A percentile compares a stretch with the other conserved stretches of the same genome.
Evolutionary conservation across 768 basidiomycete species (phyloP).

Genomic region (Trametes cinnabarina): DNA sequence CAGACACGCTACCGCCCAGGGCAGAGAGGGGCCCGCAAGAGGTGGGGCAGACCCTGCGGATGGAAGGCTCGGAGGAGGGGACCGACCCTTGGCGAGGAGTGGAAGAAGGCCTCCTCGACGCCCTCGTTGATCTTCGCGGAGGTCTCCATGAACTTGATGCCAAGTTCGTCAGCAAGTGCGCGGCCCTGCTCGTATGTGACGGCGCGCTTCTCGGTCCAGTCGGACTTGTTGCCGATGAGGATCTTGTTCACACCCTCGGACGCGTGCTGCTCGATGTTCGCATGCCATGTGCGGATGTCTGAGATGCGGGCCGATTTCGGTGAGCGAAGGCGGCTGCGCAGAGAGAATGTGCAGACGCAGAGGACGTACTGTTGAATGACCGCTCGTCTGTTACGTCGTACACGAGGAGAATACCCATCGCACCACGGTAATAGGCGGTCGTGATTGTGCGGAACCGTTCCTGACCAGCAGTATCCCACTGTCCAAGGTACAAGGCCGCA

Average conservation of each 20-base stretch:
- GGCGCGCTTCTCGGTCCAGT: constrained; percentile 94
- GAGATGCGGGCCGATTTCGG: not conserved
- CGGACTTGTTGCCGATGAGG: constrained; percentile 97
- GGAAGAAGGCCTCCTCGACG: constrained; percentile 98
- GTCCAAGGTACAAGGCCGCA: not conserved
- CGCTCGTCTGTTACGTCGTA: constrained; percentile 96
- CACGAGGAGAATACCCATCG: constrained; percentile 98
- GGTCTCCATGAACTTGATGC: constrained; percentile 97
- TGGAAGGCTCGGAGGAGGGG: not conserved
- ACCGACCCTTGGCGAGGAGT: constrained; percentile 89
- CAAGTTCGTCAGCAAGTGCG: constrained; percentile 88
- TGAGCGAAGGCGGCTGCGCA: too few relatives aligned
- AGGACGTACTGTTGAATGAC: constrained; percentile 86
- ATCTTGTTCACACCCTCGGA: constrained; percentile 99
- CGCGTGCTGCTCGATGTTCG: constrained; percentile 97
- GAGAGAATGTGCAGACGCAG: not conserved
- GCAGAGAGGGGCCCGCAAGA: not conserved
- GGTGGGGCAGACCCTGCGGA: not conserved
- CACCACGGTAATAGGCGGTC: constrained; percentile 98
- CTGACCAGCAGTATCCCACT: constrained; percentile 99
- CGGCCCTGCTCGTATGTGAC: constrained; percentile 91
- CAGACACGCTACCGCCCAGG: not conserved
- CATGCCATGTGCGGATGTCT: constrained; percentile 99
- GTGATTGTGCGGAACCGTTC: constrained; percentile 99
- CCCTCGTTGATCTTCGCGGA: constrained; percentile 96